A percentile compares a stretch with the other conserved stretches of the same genome.
These are phyloP conservation scores for Paratinospora sagittata DNA, from an alignment of 164 flowering plant species.

Conservation along the genomic window DNA sequence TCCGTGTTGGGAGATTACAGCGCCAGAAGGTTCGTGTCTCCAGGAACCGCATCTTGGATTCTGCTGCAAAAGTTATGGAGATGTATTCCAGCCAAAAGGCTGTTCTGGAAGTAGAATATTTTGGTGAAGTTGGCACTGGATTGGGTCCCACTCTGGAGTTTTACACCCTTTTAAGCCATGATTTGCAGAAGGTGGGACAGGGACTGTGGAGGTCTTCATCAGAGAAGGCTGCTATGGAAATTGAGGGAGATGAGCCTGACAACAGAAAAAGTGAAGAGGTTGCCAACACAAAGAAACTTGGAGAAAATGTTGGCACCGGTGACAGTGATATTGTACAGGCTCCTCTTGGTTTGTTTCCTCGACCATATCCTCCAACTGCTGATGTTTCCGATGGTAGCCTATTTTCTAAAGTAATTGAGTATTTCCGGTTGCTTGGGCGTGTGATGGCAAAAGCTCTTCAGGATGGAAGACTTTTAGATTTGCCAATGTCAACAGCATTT, in stretches of 20 bases:
- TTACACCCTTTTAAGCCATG: constrained; percentile 90
- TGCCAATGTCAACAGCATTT: constrained; percentile 81
- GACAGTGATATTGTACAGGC: constrained; percentile 50
- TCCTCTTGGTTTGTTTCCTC: constrained; percentile 94
- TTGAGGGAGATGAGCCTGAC: constrained; percentile 43
- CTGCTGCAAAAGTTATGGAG: constrained; percentile 98
- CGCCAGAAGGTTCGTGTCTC: constrained; percentile 98
- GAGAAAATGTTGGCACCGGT: constrained; percentile 19
- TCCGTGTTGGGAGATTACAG: constrained; percentile 80
- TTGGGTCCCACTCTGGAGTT: constrained; percentile 97
- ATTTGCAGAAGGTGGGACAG: constrained; percentile 66
- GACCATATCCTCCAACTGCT: constrained; percentile 77
- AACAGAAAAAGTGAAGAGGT: constrained; percentile 22
- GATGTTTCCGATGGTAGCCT: constrained; percentile 71
- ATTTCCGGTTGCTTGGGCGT: constrained; percentile 84
- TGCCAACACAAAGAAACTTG: constrained; percentile 23
- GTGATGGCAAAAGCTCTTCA: constrained; percentile 98
- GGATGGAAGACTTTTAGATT: constrained; percentile 94
- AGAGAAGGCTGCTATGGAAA: constrained; percentile 50
- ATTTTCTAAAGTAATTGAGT: constrained; percentile 56
- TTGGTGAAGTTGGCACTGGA: constrained; percentile 99
- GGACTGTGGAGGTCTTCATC: constrained; percentile 86
- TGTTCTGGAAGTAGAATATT: constrained; percentile 96
- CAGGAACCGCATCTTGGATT: constrained; percentile 84
- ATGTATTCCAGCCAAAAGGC: constrained; percentile 97